Base-by-base conservation (phyloP, 73 alveolate species). In the Tetrahymena thermophila region DNA sequence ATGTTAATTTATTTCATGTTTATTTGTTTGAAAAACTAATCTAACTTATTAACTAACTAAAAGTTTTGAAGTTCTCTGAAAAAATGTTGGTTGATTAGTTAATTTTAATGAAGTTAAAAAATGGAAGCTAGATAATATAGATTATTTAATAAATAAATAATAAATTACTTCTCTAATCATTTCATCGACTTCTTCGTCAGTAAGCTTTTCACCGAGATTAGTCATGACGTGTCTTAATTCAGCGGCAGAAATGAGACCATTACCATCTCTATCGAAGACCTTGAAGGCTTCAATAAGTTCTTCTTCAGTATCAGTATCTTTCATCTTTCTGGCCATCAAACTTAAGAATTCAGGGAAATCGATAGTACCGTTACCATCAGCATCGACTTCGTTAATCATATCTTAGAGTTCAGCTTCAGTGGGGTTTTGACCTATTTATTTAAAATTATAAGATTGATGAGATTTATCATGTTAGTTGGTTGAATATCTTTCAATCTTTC, bases 281-380 rank as follows among this genome's bases (percentile, higher is more conserved):
- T 99, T 98, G 98, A 99, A 99, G 95, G 99, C 99, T 96, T 99
- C 99, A 93, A 99, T 98, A 96, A 99, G 98, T 94, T 99, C 99
- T 96, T 99, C 99, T 96, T 99, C 99, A 56, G 99, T 97, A 96
- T 99, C 99, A 56, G 97, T 98, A 95, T 98, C 99, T 95, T 99
- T 97, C 99, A 99, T 98, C 97, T 98, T 99, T 96, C 99, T 98
- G 2, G 99, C 99, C 99, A 99, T 99, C 97, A 99, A 97, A 35
- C 98, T 96, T 97, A 99, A 95, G 98, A 99, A 99, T 96, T 98
- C 99, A 31, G 99, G 99, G 98, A 99, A 99, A 95, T 98, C 99
- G 43, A 98, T 98, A 85, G 99, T 99, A 43, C 99, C 99, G 95
- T 99, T 97, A 85, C 99, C 99, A 56, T 99, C 99, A 40, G 99